Evolutionary conservation across 345 rosid genomes (phyloP).

Genomic region (Melaleuca quinquenervia): DNA sequence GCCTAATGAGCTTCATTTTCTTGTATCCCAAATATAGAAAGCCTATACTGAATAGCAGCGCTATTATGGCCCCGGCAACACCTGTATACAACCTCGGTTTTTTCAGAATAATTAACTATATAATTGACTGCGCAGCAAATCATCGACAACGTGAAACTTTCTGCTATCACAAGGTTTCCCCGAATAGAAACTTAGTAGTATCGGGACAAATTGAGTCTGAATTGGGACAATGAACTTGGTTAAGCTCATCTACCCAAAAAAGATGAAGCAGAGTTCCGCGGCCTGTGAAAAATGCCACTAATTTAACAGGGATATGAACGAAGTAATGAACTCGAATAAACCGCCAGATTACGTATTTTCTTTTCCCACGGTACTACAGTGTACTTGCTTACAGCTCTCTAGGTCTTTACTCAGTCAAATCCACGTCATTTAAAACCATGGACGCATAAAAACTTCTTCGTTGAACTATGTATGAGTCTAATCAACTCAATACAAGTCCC

Average conservation of each 20-base stretch:
- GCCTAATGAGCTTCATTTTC: constrained; percentile 1
- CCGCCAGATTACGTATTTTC: neutral
- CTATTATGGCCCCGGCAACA: neutral
- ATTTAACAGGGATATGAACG: rapidly evolving
- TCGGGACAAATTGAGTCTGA: neutral
- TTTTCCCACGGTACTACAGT: neutral
- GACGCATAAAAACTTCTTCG: neutral
- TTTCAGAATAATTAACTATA: neutral
- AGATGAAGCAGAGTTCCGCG: neutral
- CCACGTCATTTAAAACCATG: neutral
- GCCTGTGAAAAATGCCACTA: neutral
- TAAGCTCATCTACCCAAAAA: no score
- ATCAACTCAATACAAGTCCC: neutral
- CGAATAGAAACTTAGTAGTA: neutral
- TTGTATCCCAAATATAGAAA: neutral
- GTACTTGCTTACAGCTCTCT: neutral
- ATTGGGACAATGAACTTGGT: neutral
- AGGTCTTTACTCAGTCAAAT: neutral
- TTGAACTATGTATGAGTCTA: neutral
- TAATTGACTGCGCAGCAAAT: neutral
- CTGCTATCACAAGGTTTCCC: neutral
- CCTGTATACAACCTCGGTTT: neutral
- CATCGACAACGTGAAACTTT: neutral
- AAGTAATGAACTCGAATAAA: no score
- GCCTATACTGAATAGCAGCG: neutral